Evolutionary conservation across 2,329 filamentous ascomycete species (phyloP).

Genomic region (Rosellinia necatrix): DNA sequence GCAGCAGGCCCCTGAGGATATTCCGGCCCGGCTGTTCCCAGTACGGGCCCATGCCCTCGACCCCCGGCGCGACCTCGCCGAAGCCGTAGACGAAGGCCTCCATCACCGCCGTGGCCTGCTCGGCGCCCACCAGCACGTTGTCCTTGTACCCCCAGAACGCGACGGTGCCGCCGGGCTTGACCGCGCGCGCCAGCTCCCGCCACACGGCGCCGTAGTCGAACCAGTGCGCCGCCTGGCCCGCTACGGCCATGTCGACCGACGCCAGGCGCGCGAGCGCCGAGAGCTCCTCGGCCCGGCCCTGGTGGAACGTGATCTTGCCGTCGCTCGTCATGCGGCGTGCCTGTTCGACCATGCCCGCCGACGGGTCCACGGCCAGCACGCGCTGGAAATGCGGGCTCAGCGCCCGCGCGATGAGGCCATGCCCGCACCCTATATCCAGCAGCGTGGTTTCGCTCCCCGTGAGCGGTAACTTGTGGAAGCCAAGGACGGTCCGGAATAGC

Average conservation of each 20-base stretch:
- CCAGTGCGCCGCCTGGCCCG: constrained; percentile 68
- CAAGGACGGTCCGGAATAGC: constrained; percentile 58
- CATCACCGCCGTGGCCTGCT: constrained; percentile 57
- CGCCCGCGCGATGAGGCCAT: constrained; percentile 60
- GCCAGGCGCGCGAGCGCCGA: constrained; percentile 50
- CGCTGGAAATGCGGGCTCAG: constrained; percentile 57
- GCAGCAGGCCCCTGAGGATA: constrained; percentile 57
- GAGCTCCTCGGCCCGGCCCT: constrained; percentile 59
- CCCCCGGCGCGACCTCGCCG: constrained; percentile 48
- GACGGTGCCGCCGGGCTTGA: constrained; percentile 61
- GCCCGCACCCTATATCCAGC: constrained; percentile 68
- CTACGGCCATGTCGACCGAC: constrained; percentile 56
- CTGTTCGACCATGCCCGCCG: constrained; percentile 60
- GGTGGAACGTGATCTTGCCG: constrained; percentile 53
- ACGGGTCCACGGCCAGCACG: constrained; percentile 61
- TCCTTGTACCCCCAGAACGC: constrained; percentile 71
- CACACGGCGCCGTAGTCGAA: constrained; percentile 63
- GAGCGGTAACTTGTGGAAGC: constrained; percentile 52
- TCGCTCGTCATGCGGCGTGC: constrained; percentile 48
- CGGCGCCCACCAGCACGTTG: constrained; percentile 60
- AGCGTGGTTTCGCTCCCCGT: constrained; percentile 37
- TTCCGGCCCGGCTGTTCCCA: constrained; percentile 66
- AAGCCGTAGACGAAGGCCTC: constrained; percentile 60
- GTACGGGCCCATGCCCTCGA: constrained; percentile 58
- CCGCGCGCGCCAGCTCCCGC: constrained; percentile 58